Evolutionary conservation across 1,139 yeast species (phyloP).

Genomic region (Protomyces inouyei): DNA sequence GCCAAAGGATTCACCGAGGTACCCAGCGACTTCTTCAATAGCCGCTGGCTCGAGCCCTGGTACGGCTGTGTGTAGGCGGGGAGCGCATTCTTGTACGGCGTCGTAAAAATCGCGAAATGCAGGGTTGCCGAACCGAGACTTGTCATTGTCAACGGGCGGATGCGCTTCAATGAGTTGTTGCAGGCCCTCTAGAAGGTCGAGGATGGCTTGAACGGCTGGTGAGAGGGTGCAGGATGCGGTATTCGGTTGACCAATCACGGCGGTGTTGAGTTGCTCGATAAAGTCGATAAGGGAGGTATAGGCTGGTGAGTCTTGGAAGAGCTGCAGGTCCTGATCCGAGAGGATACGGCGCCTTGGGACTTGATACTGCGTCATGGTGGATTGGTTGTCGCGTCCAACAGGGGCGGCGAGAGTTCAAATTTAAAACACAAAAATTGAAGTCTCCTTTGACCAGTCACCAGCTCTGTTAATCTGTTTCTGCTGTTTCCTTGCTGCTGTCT

Average conservation of each 20-base stretch:
- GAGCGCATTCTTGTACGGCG: conserved; percentile 43
- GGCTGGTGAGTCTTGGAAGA: conserved; percentile 56
- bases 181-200: conserved; percentile 46
- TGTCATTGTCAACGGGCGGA: conserved; percentile 68
- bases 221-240: conserved; percentile 27
- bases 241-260: conserved; percentile 58
- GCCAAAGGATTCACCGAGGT: conserved; percentile 75
- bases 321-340: conserved; percentile 55
- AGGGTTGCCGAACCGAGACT: conserved; percentile 82
- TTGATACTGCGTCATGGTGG: background rate
- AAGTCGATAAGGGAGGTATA: conserved; percentile 53
- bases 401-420: background rate
- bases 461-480: background rate
- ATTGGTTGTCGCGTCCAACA: background rate
- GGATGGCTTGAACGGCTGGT: conserved; percentile 1
- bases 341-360: conserved; percentile 45
- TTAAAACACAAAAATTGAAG: background rate
- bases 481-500: background rate
- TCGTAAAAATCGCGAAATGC: conserved; percentile 86
- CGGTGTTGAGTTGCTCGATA: conserved; percentile 54
- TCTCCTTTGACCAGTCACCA: background rate
- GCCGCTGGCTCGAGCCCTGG: conserved; percentile 3
- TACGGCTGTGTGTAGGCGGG: conserved; percentile 2
- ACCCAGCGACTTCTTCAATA: conserved; percentile 37
- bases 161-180: conserved; percentile 47